Conservation (phyloP, 176 grass and related monocot genomes). For the Alloteropsis semialata region DNA sequence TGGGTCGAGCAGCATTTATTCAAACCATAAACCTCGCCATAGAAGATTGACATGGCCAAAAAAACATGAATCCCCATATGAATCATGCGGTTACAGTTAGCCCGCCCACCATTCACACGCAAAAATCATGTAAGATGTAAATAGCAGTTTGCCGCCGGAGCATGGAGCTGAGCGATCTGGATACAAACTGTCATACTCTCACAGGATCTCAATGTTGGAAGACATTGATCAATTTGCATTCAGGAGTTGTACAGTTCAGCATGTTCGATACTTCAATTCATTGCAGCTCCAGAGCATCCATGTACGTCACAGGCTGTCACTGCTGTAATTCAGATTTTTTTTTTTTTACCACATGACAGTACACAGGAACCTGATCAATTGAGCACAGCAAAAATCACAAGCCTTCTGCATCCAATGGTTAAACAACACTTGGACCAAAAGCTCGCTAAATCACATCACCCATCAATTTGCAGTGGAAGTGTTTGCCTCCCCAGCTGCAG, state of each 20-base stretch:
- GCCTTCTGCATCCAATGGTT: not conserved
- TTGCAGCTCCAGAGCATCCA: not conserved
- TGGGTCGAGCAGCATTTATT: too few species aligned
- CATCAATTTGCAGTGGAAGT: not conserved
- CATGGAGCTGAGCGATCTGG: too few species aligned
- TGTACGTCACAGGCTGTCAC: not conserved
- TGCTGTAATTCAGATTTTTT: too few species aligned
- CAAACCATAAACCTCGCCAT: too few species aligned
- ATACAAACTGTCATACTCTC: not conserved
- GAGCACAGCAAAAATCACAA: not conserved
- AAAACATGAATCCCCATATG: too few species aligned
- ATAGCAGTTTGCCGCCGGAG: too few species aligned
- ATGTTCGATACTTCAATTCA: not conserved
- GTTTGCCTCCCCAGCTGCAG: constrained; percentile 10
- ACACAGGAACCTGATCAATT: not conserved
- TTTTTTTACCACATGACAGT: not conserved
- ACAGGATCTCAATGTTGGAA: not conserved
- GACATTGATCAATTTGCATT: not conserved
- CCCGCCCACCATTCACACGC: too few species aligned
- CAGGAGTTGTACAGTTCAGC: not conserved
- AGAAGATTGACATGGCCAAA: too few species aligned
- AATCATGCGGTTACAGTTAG: too few species aligned
- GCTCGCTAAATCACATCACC: not conserved
- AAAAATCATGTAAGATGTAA: too few species aligned
- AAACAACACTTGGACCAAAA: not conserved